Conservation (phyloP, 2,329 filamentous ascomycete species). For the Fusarium sp. region DNA sequence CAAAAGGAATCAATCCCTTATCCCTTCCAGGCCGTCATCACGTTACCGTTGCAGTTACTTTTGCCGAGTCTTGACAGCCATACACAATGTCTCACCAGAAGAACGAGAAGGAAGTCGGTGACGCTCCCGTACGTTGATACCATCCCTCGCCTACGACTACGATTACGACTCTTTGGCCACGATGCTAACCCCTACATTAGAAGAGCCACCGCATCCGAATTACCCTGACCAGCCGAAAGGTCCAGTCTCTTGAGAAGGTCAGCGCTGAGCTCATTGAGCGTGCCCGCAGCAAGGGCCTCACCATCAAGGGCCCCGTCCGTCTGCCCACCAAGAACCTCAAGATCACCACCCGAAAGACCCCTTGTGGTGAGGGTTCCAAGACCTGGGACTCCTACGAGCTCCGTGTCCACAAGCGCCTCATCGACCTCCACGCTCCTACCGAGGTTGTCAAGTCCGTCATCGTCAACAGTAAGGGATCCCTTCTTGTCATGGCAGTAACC, state of each 20-base stretch:
- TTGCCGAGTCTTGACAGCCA: slow-evolving; percentile 80
- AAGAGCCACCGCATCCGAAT: slow-evolving; percentile 99
- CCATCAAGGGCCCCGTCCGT: slow-evolving; percentile 97
- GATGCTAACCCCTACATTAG: slow-evolving; percentile 55
- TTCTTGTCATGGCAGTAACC: neutral
- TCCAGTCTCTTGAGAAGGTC: slow-evolving; percentile 96
- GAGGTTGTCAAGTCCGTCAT: slow-evolving; percentile 98
- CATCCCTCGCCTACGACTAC: neutral
- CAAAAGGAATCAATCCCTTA: slow-evolving; percentile 42
- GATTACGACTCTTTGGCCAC: slow-evolving; percentile 6
- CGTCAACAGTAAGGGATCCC: slow-evolving; percentile 74
- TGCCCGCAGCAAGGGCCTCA: slow-evolving; percentile 97
- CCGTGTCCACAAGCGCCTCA: slow-evolving; percentile 99
- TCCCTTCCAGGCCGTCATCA: slow-evolving; percentile 71
- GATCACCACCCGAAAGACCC: slow-evolving; percentile 98
- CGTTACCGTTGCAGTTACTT: slow-evolving; percentile 77
- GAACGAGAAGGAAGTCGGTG: slow-evolving; percentile 92
- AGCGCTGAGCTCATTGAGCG: slow-evolving; percentile 98
- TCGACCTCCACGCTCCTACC: slow-evolving; percentile 96
- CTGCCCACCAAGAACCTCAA: slow-evolving; percentile 97
- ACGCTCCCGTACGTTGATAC: slow-evolving; percentile 76
- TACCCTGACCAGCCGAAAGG: slow-evolving; percentile 95
- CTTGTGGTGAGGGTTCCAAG: slow-evolving; percentile 99
- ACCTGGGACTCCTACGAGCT: slow-evolving; percentile 99
- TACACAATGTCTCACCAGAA: slow-evolving; percentile 93